A percentile compares a stretch with the other conserved stretches of the same genome.
Conservation (phyloP, 108 stramenopile genomes). For the Skeletonema tropicum region DNA sequence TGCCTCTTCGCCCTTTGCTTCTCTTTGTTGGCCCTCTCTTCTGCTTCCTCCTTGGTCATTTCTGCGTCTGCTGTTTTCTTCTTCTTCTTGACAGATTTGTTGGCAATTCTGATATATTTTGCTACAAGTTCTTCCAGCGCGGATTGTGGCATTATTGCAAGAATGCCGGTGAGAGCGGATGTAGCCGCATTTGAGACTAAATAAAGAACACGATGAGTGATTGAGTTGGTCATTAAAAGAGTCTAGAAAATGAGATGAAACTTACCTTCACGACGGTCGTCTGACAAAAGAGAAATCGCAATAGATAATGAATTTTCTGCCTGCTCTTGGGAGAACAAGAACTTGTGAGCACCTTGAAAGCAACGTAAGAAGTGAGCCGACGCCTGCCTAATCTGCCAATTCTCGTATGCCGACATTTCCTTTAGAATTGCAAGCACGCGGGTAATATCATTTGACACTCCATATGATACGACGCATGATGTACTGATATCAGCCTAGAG, state of each 20-base stretch:
- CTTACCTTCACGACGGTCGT: slow-evolving; percentile 85
- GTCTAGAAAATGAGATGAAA: neutral
- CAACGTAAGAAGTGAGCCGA: slow-evolving; percentile 81
- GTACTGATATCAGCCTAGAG: slow-evolving; percentile 62
- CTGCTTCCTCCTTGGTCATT: slow-evolving; percentile 37
- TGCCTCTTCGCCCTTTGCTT: slow-evolving; percentile 65
- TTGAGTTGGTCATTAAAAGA: neutral
- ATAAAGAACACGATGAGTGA: neutral
- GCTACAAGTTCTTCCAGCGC: slow-evolving; percentile 60
- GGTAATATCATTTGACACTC: slow-evolving; percentile 60
- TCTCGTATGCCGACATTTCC: slow-evolving; percentile 57
- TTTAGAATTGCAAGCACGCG: slow-evolving; percentile 61
- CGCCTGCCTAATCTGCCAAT: slow-evolving; percentile 91
- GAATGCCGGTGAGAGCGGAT: slow-evolving; percentile 85
- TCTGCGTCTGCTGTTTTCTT: slow-evolving; percentile 34
- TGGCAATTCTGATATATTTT: slow-evolving; percentile 73
- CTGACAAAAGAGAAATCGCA: slow-evolving; percentile 70
- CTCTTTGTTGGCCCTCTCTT: slow-evolving; percentile 54
- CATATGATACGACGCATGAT: slow-evolving; percentile 71
- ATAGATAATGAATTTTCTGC: slow-evolving; percentile 54
- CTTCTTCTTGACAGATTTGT: slow-evolving; percentile 73
- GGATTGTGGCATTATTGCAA: slow-evolving; percentile 63
- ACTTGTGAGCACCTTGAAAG: slow-evolving; percentile 87
- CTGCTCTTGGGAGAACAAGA: slow-evolving; percentile 70
- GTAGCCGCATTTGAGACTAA: slow-evolving; percentile 61